Conservation (phyloP, 108 stramenopile species). For the Nannochloropsis oceanica region DNA sequence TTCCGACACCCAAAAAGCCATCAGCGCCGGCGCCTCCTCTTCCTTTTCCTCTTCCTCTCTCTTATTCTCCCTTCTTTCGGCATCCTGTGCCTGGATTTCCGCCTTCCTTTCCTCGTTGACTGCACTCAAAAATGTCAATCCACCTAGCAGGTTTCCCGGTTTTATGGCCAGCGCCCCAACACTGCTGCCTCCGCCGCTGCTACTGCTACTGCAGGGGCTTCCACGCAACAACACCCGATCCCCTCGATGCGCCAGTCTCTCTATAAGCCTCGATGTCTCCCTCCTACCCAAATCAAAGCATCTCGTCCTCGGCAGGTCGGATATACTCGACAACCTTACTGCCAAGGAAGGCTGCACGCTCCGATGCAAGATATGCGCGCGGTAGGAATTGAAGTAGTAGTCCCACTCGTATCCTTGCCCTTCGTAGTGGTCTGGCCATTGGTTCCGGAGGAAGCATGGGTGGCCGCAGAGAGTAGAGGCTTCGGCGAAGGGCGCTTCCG, state of each 20-base stretch:
- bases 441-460: not conserved
- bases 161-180: not conserved
- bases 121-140: not conserved
- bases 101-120: not conserved
- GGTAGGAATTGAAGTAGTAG: not conserved
- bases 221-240: not conserved
- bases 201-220: not conserved
- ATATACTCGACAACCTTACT: not conserved
- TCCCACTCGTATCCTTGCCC: not conserved
- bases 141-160: not conserved
- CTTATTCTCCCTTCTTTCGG: not conserved
- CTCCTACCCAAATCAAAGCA: not conserved
- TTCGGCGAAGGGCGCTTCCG: not conserved
- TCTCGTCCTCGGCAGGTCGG: not conserved
- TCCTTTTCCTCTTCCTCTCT: not conserved
- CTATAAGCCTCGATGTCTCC: not conserved
- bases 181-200: not conserved
- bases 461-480: not conserved
- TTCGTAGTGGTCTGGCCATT: not conserved
- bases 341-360: not conserved
- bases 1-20: not conserved
- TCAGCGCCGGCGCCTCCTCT: not conserved
- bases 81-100: not conserved
- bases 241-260: not conserved
- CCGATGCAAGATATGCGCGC: not conserved